These are phyloP conservation scores for Papiliotrema flavescens DNA, from an alignment of 1,284 basidiomycete species.

Conservation along the genomic window DNA sequence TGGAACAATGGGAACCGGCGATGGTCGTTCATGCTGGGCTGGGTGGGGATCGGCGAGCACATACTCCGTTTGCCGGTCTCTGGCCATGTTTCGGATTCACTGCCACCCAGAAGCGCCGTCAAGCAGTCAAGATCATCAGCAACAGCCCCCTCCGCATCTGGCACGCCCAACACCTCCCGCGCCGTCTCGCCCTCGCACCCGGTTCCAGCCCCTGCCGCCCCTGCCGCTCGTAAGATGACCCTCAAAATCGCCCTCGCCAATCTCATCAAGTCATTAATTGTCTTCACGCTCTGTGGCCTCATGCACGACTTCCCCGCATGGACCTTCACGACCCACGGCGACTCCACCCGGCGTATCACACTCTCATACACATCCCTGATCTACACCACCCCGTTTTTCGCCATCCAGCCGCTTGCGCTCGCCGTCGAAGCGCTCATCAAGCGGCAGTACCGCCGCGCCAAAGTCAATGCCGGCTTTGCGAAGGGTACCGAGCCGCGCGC, in stretches of 20 bases:
- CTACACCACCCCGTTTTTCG: constrained; percentile 38
- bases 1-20: neutral
- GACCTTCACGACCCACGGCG: neutral
- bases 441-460: constrained; percentile 20
- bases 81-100: neutral
- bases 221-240: neutral
- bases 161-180: constrained; percentile 4
- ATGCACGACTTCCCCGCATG: constrained; percentile 33
- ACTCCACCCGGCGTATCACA: neutral
- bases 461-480: neutral
- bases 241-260: constrained; percentile 14
- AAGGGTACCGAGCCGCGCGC: constrained; percentile 10
- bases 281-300: constrained; percentile 36
- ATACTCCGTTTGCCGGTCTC: constrained; percentile 30
- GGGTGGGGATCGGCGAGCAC: constrained; percentile 37
- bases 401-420: constrained; percentile 35
- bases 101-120: neutral
- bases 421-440: constrained; percentile 34
- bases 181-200: constrained; percentile 27
- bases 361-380: constrained; percentile 6
- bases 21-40: constrained; percentile 23
- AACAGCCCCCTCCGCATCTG: neutral
- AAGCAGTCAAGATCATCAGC: neutral
- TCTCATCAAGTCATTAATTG: constrained; percentile 37
- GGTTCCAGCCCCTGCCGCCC: constrained; percentile 6